Evolutionary conservation across 2,329 filamentous ascomycete genomes (phyloP).

Genomic region (Trichoderma polysporum): DNA sequence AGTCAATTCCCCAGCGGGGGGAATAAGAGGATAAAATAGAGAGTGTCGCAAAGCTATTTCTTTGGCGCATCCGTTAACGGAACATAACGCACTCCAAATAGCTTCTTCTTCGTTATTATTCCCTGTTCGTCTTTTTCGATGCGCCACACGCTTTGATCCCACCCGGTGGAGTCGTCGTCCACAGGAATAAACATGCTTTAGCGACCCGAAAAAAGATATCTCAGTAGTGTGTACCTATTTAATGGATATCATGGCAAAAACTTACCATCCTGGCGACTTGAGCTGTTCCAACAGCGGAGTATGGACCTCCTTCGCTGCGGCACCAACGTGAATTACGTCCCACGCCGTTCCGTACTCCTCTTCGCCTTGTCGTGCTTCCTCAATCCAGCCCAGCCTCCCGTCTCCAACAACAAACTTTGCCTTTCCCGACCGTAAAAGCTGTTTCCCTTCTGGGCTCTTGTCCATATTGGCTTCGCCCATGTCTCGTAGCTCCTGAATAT

Average conservation of each 20-base stretch:
- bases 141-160: slow-evolving; percentile 67
- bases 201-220: not conserved
- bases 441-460: slow-evolving; percentile 58
- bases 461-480: slow-evolving; percentile 64
- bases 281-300: slow-evolving; percentile 73
- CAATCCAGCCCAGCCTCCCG: slow-evolving; percentile 61
- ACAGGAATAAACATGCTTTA: slow-evolving; percentile 74
- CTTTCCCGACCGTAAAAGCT: slow-evolving; percentile 60
- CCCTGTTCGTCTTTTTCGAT: slow-evolving; percentile 71
- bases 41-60: not conserved
- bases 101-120: slow-evolving; percentile 56
- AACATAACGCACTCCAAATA: slow-evolving; percentile 75
- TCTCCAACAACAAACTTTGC: slow-evolving; percentile 76
- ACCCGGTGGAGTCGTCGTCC: slow-evolving; percentile 49
- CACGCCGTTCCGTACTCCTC: slow-evolving; percentile 60
- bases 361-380: slow-evolving; percentile 45
- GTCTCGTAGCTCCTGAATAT: slow-evolving; percentile 64
- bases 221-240: not conserved
- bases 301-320: slow-evolving; percentile 75
- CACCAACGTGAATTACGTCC: slow-evolving; percentile 95
- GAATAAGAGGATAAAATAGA: not conserved
- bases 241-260: slow-evolving; percentile 1
- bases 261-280: slow-evolving; percentile 67
- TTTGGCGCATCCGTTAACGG: slow-evolving; percentile 69
- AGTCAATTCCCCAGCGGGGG: not conserved